Base-by-base conservation (phyloP, 306 rosid species). In the Crataegus laevigata region DNA sequence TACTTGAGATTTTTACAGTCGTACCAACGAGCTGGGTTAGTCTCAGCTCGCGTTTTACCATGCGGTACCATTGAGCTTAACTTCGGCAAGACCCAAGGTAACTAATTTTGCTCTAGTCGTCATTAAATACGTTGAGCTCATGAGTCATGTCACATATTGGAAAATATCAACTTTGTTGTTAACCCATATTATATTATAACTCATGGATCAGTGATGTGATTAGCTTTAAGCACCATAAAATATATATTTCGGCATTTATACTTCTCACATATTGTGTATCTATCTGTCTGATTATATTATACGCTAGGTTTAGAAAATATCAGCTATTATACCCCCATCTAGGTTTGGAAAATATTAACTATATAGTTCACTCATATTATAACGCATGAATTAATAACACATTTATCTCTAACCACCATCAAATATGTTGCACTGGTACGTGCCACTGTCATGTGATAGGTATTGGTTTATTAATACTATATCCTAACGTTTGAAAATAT, bases 1-100 rank as follows among this genome's bases (percentile, higher is more conserved):
- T 71, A 70, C 71, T 75, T 92, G 24, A 72, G 96, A 45, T 87
- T 88, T 81, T 77, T 91, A 73, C 93, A 89, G 43, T 91, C 97
- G 5, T 79, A 87, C 9, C 79, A 74, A 43, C 75, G 50, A 1
- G 89, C 75, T 7, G 65, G 64, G 3, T 30, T 91, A 25, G 54
- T 85, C 51, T 88, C 93, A 0, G 87, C 90, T 71, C 96, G 96
- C 43, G 62, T 88, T 52, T 82, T 92, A 50, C 85, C 97, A 14
- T 76, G 85, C 66, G 76, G 28, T 1, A 80, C 83, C 14, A 2
- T 88, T 63, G 97, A 92, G 36, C 86, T 92, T 17, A 89, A 72
- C 81, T 89, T 92, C 79, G 79, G 90, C 82, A 89, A 88, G 76
- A 74, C 13, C 32, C 85, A 78, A 59, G 89, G 93, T 88, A 81